Percentiles rank a stretch among this genome's conserved stretches.
phyloP scores from a whole-genome alignment of 495 filamentous ascomycete genomes.

The Achaetomiella virescens region DNA sequence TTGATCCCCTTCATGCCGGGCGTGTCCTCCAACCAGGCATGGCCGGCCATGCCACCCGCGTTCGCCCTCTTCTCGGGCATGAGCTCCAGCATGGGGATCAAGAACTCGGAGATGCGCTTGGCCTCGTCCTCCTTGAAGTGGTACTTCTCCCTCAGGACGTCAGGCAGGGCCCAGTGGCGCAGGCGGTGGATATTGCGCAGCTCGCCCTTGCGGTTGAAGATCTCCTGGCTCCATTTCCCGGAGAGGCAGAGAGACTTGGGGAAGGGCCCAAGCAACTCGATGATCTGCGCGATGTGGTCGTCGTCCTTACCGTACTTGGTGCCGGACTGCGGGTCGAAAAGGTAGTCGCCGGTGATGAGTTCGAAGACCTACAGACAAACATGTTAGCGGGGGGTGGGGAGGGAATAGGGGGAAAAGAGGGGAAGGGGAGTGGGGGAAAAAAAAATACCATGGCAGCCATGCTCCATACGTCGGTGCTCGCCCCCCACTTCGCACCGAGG shows the following conservation, averaged over 20 bases:
- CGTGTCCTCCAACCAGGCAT: slow-evolving; percentile 73
- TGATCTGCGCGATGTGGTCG: slow-evolving; percentile 98
- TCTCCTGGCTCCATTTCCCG: slow-evolving; percentile 97
- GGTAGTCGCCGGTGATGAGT: slow-evolving; percentile 95
- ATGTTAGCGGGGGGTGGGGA: not conserved
- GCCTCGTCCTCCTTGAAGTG: slow-evolving; percentile 78
- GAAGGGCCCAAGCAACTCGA: slow-evolving; percentile 91
- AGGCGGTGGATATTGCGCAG: slow-evolving; percentile 95
- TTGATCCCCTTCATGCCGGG: slow-evolving; percentile 79
- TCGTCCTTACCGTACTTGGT: slow-evolving; percentile 99
- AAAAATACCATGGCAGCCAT: slow-evolving; percentile 90
- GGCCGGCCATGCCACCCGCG: slow-evolving; percentile 87
- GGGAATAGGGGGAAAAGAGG: not conserved
- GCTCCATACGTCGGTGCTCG: slow-evolving; percentile 98
- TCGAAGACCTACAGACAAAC: slow-evolving; percentile 98
- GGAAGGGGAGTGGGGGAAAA: not conserved
- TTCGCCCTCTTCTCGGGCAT: slow-evolving; percentile 83
- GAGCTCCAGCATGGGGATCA: slow-evolving; percentile 89
- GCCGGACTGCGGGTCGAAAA: slow-evolving; percentile 97
- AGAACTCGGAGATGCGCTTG: slow-evolving; percentile 73
- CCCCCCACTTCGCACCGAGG: slow-evolving; percentile 93
- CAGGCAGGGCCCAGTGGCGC: slow-evolving; percentile 91
- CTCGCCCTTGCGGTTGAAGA: slow-evolving; percentile 97
- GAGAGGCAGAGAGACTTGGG: slow-evolving; percentile 83
- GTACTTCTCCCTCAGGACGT: slow-evolving; percentile 94